Base-by-base conservation (phyloP, 2,329 filamentous ascomycete species). In the Ramichloridium luteum region DNA sequence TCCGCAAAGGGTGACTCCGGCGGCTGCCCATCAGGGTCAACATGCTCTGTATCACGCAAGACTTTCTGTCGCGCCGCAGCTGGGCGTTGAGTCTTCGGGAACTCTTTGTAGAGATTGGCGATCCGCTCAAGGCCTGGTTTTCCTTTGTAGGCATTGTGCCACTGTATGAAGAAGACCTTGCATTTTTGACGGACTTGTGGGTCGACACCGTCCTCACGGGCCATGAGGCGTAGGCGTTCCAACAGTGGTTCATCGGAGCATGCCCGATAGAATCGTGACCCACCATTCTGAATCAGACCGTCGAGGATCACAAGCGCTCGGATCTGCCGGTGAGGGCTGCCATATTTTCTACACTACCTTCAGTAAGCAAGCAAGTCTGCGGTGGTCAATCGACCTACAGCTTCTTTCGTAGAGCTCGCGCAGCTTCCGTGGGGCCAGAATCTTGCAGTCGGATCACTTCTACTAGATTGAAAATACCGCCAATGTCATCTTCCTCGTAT, bases 351-450 rank as follows among this genome's bases (percentile, higher is more conserved):
- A 40, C 17, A 16, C 28, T 13, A 17, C 23, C n/a, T 31, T 36
- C 14, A 39, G 29, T 18, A 17, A 30, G n/a, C 15, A 14, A 16
- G 4, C 5, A 16, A 22, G 3, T 13, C 2, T 11, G 16, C 10
- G 11, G 9, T 17, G n/a, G 12, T 13, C 5, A 10, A 27, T 18
- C 26, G 6, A 55, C 72, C 51, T 56, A 77, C 69, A 98, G 73
- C 65, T 96, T 96, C 72, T 98, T 98, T 38, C 90, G 76, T 47
- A 98, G 72, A 28, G 90, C 86, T 51, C 90, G 75, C 32, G 88
- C 84, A 37, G 86, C 86, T 64, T 98, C 90, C 9, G 74, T 72
- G 2, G 90, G 84, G 0, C 90, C 90, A 5, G 81, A 80, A 15
- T 72, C 69, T 59, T 98, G 90, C 37, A 98, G 74, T 44, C 81